phyloP scores from a whole-genome alignment of 1,284 basidiomycete species.

The Leccinum subrobustum region DNA sequence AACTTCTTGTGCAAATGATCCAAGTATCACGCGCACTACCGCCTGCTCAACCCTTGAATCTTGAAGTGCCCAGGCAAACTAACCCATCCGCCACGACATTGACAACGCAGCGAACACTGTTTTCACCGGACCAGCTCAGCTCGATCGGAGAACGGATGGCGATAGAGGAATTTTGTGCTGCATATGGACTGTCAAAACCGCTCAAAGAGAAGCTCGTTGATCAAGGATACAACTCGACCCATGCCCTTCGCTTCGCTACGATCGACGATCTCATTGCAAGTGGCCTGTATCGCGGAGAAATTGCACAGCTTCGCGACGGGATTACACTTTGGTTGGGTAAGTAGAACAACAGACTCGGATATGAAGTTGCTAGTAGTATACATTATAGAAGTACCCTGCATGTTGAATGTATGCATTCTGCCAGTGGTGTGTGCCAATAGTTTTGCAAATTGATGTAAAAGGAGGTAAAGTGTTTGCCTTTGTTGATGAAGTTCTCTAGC shows the following conservation, averaged over 20 bases:
- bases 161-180: neutral
- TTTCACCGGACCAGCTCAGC: neutral
- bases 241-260: neutral
- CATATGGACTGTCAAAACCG: neutral
- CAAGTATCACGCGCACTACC: neutral
- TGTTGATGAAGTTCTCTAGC: constrained; percentile 16
- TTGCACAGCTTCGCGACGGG: neutral
- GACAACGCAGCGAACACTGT: neutral
- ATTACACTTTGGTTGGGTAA: neutral
- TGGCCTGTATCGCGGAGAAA: neutral
- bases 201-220: neutral
- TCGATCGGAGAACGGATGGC: neutral
- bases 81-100: neutral
- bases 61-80: neutral
- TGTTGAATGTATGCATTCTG: neutral
- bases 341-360: neutral
- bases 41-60: neutral
- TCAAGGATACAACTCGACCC: neutral
- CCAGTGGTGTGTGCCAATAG: too few species aligned
- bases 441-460: too few species aligned
- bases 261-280: neutral
- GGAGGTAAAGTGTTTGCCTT: constrained; percentile 22
- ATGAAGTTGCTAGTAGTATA: too few species aligned
- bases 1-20: neutral
- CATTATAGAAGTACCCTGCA: neutral